Conservation (phyloP, 2,329 filamentous ascomycete species). For the Plectosphaerella cucumerina region DNA sequence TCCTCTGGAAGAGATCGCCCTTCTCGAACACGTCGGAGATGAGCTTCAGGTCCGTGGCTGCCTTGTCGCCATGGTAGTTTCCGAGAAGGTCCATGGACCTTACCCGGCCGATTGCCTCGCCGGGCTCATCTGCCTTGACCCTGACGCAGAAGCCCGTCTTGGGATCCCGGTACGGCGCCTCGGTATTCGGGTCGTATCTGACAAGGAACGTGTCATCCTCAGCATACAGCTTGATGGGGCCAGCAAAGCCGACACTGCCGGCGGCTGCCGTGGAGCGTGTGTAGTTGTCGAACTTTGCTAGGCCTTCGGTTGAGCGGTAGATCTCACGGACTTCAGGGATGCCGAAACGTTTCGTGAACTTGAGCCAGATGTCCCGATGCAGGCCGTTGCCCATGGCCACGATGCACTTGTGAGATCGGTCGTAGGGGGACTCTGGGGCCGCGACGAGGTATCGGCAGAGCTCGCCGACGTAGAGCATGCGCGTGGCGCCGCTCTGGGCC, state of each 20-base stretch:
- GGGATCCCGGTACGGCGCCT: slow-evolving; percentile 60
- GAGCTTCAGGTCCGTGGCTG: slow-evolving; percentile 64
- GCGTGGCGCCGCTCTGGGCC: slow-evolving; percentile 61
- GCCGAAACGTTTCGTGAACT: slow-evolving; percentile 43
- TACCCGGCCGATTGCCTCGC: slow-evolving; percentile 41
- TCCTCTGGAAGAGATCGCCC: slow-evolving; percentile 65
- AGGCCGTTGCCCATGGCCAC: slow-evolving; percentile 64
- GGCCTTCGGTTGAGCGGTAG: slow-evolving; percentile 73
- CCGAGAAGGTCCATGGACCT: slow-evolving; percentile 45
- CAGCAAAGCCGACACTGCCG: slow-evolving; percentile 41
- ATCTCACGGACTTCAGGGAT: slow-evolving; percentile 65
- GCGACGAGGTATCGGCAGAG: slow-evolving; percentile 70
- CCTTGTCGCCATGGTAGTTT: slow-evolving; percentile 65
- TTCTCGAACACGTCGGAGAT: slow-evolving; percentile 59
- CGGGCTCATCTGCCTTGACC: slow-evolving; percentile 60
- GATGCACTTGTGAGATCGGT: slow-evolving; percentile 53
- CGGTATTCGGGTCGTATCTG: slow-evolving; percentile 62
- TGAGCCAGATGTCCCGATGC: slow-evolving; percentile 63
- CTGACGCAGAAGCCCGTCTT: slow-evolving; percentile 64
- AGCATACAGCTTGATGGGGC: background rate
- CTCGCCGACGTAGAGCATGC: slow-evolving; percentile 75
- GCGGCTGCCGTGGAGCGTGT: slow-evolving; percentile 60
- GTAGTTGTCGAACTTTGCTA: slow-evolving; percentile 56
- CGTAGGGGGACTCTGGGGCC: slow-evolving; percentile 55
- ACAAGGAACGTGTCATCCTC: slow-evolving; percentile 57